Base-by-base conservation (phyloP, 1,139 yeast genomes). In the Arxiozyma heterogenica region DNA sequence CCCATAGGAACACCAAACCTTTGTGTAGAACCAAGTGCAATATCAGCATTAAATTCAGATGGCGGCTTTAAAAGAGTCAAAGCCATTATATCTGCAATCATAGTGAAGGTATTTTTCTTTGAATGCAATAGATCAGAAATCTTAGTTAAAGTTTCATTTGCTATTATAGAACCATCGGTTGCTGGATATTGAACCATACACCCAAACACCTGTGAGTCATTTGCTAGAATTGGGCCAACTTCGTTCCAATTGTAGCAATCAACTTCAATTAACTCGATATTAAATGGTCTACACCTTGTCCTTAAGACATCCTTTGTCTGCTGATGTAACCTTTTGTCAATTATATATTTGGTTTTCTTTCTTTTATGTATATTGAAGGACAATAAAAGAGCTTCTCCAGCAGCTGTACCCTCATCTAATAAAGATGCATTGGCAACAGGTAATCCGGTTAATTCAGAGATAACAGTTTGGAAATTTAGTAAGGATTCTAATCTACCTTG, bases 1-100 rank as follows among this genome's bases (percentile, higher is more conserved):
- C 98, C 98, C 73, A 91, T 81, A 55, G 98, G 98, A 49, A 93
- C 97, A 65, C 98, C 98, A 64, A 93, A 89, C 71, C 98, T 80
- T 76, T 93, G 98, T 6, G 97, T 81, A 21, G 90, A 83, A 54
- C 98, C 98, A 55, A 93, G 76, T 2, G 87, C 96, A 56, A 93
- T 86, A 69, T 93, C 98, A 49, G 98, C 98, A 53, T 91, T 91
- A 65, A 86, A 87, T 49, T 79, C 79, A 41, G 86, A 77, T 12
- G 98, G 98, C 38, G 97, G 86, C 64, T 84, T 83, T 58, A 93
- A 73, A 51, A 93, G 72, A 1, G 96, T 88, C 64, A 93, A 78
- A 1, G 98, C 97, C 66, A 93, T 75, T 58, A 91, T 76, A 69
- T 93, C 98, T 38, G 97, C 81, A 15, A 97, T 96, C 59, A 87